phyloP scores from a whole-genome alignment of 495 filamentous ascomycete genomes.

The Tuber aestivum region DNA sequence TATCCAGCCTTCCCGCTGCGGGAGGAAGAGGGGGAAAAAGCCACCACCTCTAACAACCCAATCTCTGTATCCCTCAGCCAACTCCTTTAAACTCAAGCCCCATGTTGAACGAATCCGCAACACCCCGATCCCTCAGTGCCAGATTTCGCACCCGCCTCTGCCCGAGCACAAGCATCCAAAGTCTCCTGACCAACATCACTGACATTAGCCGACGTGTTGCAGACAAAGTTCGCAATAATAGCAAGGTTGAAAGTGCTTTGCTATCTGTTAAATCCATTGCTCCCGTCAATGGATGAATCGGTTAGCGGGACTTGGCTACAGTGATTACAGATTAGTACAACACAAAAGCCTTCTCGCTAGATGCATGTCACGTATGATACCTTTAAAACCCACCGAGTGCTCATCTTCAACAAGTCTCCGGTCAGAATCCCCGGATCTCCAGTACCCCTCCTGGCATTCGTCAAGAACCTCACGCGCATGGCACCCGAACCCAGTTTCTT shows the following conservation, averaged over 20 bases:
- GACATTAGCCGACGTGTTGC: slow-evolving; percentile 51
- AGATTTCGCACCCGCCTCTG: slow-evolving; percentile 45
- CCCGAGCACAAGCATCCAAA: slow-evolving; percentile 49
- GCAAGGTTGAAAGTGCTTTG: slow-evolving; percentile 53
- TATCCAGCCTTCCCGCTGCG: neutral
- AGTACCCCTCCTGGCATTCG: neutral
- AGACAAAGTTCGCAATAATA: slow-evolving; percentile 62
- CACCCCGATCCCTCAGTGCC: slow-evolving; percentile 45
- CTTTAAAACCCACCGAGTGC: slow-evolving; percentile 50
- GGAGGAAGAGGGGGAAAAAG: neutral
- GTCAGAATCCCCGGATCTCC: neutral
- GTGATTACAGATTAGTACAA: neutral
- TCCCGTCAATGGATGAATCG: slow-evolving; percentile 51
- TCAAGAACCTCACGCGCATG: neutral
- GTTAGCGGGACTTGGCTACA: slow-evolving; percentile 30
- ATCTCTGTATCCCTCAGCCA: neutral
- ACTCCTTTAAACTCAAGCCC: slow-evolving; percentile 22
- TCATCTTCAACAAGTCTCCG: slow-evolving; percentile 44
- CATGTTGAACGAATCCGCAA: slow-evolving; percentile 54
- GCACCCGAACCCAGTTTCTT: neutral
- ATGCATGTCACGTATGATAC: slow-evolving; percentile 30
- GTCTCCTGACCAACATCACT: slow-evolving; percentile 51
- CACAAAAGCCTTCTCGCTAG: neutral
- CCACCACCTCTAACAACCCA: neutral
- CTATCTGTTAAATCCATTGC: slow-evolving; percentile 46